Base-by-base conservation (phyloP, 1,284 basidiomycete species). In the Sanghuangporus baumii region DNA sequence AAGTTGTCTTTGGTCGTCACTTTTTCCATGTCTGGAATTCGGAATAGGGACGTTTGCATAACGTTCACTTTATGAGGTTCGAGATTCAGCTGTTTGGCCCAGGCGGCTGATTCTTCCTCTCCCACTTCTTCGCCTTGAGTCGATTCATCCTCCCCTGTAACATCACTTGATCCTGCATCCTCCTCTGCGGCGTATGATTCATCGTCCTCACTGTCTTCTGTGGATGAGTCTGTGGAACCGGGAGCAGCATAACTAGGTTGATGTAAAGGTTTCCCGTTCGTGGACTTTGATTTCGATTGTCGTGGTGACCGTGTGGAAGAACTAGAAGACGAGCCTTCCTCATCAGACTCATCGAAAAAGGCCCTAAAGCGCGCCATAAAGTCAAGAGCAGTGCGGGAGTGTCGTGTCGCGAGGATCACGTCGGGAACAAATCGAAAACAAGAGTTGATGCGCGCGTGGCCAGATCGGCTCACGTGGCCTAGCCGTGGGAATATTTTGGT, bases 21-120 rank as follows among this genome's bases (percentile, higher is more conserved):
- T 2, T 80, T 85, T 12, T 82, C 84, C 67, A 89, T 85, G 71
- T 90, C 87, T 23, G 87, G 86, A 71, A 83, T 79, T 38, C 86
- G 81, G 70, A 96, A 97, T 61, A 96, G 78, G 26, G 91, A 89
- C 0, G 89, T 85, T 71, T 96, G 94, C 94, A 96, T 96, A 61
- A 94, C 91, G 69, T 93, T 89, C 78, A 96, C 84, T 73, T 88
- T 90, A 72, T 89, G 88, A 50, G 88, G 80, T 71, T 95, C 91
- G 12, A 93, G 76, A 5, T 89, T 89, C 40, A 90, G 74, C 59
- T 83, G 84, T 62, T 86, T 80, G 5, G 87, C 82, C 85, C 89
- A 88, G 46, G 88, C 82, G 61, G 81, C 79, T 18, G 63, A 38
- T 60, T 63, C 63, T 26, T 64, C 60, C 12, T 63, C 64, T 26